A percentile compares a stretch with the other conserved stretches of the same genome.
Evolutionary conservation across 1,139 yeast species (phyloP).

Genomic region (Hansenula lynferdii): DNA sequence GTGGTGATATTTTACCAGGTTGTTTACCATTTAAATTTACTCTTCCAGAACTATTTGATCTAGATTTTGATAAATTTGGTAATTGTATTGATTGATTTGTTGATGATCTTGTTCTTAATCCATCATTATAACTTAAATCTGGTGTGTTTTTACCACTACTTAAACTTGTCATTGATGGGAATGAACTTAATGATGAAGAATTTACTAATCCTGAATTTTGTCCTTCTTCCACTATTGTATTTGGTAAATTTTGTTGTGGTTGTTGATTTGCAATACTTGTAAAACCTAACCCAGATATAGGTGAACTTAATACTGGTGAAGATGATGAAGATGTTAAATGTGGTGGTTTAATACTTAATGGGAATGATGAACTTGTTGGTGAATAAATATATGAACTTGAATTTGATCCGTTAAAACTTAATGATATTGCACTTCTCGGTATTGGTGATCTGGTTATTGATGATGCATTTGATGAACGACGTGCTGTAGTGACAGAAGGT

Average conservation of each 20-base stretch:
- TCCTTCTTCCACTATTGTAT: conserved; percentile 8
- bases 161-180: conserved; percentile 20
- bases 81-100: conserved; percentile 8
- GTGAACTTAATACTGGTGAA: conserved; percentile 21
- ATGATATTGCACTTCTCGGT: conserved; percentile 20
- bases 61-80: conserved; percentile 14
- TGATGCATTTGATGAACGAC: conserved; percentile 19
- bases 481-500: conserved; percentile 25
- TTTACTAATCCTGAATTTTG: neutral
- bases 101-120: conserved; percentile 11
- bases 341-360: conserved; percentile 17
- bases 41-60: conserved; percentile 19
- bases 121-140: neutral
- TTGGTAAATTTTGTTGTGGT: no score
- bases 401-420: conserved; percentile 19
- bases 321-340: conserved; percentile 6
- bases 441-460: conserved; percentile 17
- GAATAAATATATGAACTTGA: conserved; percentile 20
- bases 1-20: conserved; percentile 13
- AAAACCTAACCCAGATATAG: conserved; percentile 6
- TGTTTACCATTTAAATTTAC: conserved; percentile 6
- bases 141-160: conserved; percentile 15
- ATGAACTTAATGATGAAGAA: conserved; percentile 12
- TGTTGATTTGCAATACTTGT: no score
- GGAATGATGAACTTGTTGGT: conserved; percentile 5